These are phyloP conservation scores for Auxenochlorella pyrenoidosa DNA, from an alignment of 139 green algal genomes.

Conservation along the genomic window DNA sequence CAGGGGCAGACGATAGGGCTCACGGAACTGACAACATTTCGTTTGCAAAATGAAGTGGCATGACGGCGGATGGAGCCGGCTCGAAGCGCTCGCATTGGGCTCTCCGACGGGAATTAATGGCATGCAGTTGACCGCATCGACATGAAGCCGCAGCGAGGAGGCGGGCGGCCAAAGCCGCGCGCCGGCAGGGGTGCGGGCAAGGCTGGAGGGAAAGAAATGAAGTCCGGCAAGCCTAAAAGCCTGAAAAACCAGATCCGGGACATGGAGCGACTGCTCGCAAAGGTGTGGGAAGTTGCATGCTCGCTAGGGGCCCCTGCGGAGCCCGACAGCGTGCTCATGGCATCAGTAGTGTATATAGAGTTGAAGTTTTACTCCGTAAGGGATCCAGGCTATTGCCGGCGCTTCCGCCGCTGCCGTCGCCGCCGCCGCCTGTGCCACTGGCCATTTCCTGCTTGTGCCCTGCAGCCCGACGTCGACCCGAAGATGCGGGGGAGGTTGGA, in stretches of 20 bases:
- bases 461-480: conserved; percentile 48
- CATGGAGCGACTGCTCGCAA: conserved; percentile 66
- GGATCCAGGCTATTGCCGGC: too few relatives aligned
- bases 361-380: too few relatives aligned
- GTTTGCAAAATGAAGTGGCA: too few relatives aligned
- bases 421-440: neutral
- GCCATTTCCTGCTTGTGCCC: neutral
- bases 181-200: neutral
- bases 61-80: too few relatives aligned
- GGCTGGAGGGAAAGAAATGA: neutral
- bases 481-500: conserved; percentile 60
- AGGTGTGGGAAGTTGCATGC: conserved; percentile 47
- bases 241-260: conserved; percentile 73
- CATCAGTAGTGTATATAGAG: too few relatives aligned
- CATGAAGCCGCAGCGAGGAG: neutral
- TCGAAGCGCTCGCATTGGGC: too few relatives aligned
- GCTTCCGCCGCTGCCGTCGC: neutral
- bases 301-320: neutral
- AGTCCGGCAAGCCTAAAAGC: neutral
- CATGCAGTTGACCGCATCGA: neutral
- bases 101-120: neutral
- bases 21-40: too few relatives aligned
- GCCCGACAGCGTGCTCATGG: neutral
- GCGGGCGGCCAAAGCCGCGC: neutral
- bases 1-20: too few relatives aligned